Evolutionary conservation across 805 yeast species (phyloP).

Genomic region (Wickerhamomyces strasburgensis): DNA sequence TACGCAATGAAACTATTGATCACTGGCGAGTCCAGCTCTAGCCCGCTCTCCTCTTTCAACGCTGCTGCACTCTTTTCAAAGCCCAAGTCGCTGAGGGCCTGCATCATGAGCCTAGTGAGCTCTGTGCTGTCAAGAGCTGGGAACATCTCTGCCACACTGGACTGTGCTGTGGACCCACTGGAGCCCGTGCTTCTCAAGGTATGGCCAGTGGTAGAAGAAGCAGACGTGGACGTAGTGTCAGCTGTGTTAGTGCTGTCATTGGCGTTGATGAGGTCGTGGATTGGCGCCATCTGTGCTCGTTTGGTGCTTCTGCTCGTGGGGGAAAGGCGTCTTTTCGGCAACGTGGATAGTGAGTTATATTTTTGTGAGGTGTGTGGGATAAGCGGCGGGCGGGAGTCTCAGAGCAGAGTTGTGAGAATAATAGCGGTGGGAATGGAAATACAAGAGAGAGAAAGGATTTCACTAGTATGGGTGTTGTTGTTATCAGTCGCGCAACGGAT

Average conservation of each 20-base stretch:
- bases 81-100: constrained; percentile 46
- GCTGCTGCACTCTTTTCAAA: constrained; percentile 33
- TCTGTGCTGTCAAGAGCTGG: constrained; percentile 28
- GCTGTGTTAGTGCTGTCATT: neutral
- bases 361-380: too few species aligned
- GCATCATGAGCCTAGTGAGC: constrained; percentile 45
- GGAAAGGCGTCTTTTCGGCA: too few species aligned
- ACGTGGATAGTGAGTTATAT: too few species aligned
- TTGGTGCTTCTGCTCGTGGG: too few species aligned
- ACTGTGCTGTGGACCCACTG: constrained; percentile 1
- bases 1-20: constrained; percentile 36
- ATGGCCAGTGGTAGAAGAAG: neutral
- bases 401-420: too few species aligned
- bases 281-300: constrained; percentile 12
- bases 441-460: too few species aligned
- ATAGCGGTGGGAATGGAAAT: too few species aligned
- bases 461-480: too few species aligned
- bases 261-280: constrained; percentile 12
- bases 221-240: neutral
- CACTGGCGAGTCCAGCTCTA: constrained; percentile 36
- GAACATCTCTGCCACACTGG: constrained; percentile 8
- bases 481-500: too few species aligned
- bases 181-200: neutral
- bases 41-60: constrained; percentile 38
- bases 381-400: too few species aligned